Conservation (phyloP, 306 rosid genomes). For the Gleditsia sinensis region DNA sequence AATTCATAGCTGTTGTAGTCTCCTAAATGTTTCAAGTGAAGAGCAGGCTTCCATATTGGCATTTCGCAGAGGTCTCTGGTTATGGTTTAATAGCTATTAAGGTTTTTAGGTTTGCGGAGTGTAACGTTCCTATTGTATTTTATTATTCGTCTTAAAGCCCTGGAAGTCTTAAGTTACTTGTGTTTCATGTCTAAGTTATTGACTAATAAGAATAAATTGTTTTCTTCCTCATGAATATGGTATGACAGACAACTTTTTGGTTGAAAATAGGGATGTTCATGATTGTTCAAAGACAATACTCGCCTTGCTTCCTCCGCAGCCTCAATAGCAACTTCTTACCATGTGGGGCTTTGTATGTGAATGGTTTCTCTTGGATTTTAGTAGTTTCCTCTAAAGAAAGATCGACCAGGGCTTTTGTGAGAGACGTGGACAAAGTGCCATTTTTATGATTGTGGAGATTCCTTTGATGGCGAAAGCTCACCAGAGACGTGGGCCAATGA, state of each 20-base stretch:
- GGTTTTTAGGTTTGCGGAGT: constrained; percentile 17
- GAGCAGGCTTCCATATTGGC: constrained; percentile 18
- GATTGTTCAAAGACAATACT: too few species aligned
- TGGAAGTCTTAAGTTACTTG: too few species aligned
- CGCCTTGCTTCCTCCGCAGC: too few species aligned
- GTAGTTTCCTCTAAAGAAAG: too few species aligned
- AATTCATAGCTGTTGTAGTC: constrained; percentile 11
- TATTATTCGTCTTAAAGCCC: constrained; percentile 15
- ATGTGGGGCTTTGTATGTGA: too few species aligned
- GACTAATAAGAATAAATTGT: background rate
- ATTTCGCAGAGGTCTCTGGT: constrained; percentile 25
- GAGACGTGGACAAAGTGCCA: background rate
- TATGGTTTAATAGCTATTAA: constrained; percentile 10
- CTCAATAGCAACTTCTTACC: too few species aligned
- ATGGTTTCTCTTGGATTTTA: too few species aligned
- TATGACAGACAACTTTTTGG: too few species aligned
- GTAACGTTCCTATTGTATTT: constrained; percentile 18
- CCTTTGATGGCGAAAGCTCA: background rate
- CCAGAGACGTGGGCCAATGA: background rate
- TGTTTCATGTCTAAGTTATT: background rate
- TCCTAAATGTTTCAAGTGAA: constrained; percentile 2
- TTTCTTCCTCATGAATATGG: too few species aligned
- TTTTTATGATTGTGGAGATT: background rate
- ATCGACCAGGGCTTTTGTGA: too few species aligned
- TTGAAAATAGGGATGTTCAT: too few species aligned